These are phyloP conservation scores for Eucalyptus fibrosa DNA, from an alignment of 345 rosid species.

Conservation along the genomic window DNA sequence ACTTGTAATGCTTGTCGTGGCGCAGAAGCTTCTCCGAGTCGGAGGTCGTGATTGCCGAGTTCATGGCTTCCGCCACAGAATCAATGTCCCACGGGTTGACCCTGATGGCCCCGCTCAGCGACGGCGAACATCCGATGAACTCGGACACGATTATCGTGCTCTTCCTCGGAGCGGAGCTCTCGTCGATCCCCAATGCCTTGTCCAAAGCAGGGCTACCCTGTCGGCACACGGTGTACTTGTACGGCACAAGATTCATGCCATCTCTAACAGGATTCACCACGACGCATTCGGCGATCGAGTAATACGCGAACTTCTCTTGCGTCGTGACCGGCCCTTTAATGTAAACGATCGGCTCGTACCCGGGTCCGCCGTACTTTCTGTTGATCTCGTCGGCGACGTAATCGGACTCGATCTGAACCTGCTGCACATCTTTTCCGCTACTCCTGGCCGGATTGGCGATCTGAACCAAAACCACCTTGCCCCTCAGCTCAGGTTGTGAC, in stretches of 20 bases:
- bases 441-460: conserved; percentile 78
- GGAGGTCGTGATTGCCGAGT: conserved; percentile 24
- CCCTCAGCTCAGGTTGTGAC: conserved; percentile 19
- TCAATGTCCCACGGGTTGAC: conserved; percentile 81
- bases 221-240: conserved; percentile 61
- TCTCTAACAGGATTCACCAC: conserved; percentile 77
- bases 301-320: conserved; percentile 56
- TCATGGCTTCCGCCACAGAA: conserved; percentile 53
- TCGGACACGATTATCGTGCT: conserved; percentile 77
- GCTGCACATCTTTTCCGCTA: conserved; percentile 62
- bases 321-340: conserved; percentile 40
- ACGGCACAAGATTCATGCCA: conserved; percentile 87
- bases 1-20: conserved; percentile 78
- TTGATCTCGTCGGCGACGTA: conserved; percentile 32
- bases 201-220: conserved; percentile 61
- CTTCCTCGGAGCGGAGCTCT: conserved; percentile 10
- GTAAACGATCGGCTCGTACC: conserved; percentile 54
- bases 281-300: conserved; percentile 59
- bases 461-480: conserved; percentile 59
- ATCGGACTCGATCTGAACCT: conserved; percentile 30
- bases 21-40: conserved; percentile 51
- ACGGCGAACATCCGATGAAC: conserved; percentile 86
- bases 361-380: conserved; percentile 30
- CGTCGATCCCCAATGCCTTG: conserved; percentile 31
- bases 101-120: conserved; percentile 77